phyloP scores from a whole-genome alignment of 352 stramenopile genomes.

The Elongisporangium undulatum region DNA sequence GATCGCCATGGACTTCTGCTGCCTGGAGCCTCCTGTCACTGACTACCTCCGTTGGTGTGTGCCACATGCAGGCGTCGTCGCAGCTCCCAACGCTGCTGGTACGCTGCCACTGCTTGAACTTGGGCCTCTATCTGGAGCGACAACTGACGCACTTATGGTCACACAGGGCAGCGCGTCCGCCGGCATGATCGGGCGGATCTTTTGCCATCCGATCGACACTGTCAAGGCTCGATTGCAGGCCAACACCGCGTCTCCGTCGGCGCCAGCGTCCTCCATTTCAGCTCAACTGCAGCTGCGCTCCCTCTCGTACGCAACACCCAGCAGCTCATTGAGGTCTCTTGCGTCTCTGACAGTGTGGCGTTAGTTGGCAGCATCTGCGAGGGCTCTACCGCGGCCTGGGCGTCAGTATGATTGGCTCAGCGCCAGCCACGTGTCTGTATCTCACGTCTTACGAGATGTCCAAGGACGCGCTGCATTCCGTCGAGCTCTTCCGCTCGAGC shows the following conservation, averaged over 20 bases:
- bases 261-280: neutral
- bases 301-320: slow-evolving; percentile 23
- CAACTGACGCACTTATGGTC: slow-evolving; percentile 4
- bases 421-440: slow-evolving; percentile 95
- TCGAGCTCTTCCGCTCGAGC: slow-evolving; percentile 34
- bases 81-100: slow-evolving; percentile 66
- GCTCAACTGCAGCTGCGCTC: slow-evolving; percentile 25
- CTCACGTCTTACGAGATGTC: slow-evolving; percentile 95
- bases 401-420: slow-evolving; percentile 92
- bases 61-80: neutral
- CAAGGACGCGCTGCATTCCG: slow-evolving; percentile 45
- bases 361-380: slow-evolving; percentile 43
- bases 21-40: neutral
- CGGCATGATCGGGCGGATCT: slow-evolving; percentile 77
- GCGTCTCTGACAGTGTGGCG: neutral
- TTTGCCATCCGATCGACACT: slow-evolving; percentile 92
- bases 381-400: slow-evolving; percentile 95
- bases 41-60: neutral
- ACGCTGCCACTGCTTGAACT: slow-evolving; percentile 2
- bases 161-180: slow-evolving; percentile 71
- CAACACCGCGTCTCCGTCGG: slow-evolving; percentile 7
- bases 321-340: slow-evolving; percentile 2
- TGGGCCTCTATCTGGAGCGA: slow-evolving; percentile 1
- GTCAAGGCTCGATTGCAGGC: slow-evolving; percentile 85
- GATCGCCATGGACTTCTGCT: neutral